A percentile compares a stretch with the other conserved stretches of the same genome.
Evolutionary conservation across 1,284 basidiomycete species (phyloP).

Genomic region (Sutorius eximius): DNA sequence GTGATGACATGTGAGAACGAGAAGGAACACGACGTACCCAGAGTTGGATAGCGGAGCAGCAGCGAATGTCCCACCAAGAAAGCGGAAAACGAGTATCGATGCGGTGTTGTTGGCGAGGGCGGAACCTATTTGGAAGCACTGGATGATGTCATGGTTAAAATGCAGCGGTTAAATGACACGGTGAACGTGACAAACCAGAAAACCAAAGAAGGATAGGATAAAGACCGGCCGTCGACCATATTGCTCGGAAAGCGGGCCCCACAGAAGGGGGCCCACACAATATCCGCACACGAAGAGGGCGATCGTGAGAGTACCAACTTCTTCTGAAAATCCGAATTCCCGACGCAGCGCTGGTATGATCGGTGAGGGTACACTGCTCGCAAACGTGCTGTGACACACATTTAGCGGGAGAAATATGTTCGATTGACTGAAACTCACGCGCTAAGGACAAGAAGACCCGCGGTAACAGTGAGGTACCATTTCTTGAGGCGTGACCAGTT

Average conservation of each 20-base stretch:
- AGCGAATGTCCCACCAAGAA: slow-evolving; percentile 61
- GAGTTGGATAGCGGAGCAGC: slow-evolving; percentile 46
- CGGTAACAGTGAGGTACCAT: slow-evolving; percentile 65
- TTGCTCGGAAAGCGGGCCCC: slow-evolving; percentile 56
- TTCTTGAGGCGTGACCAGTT: slow-evolving; percentile 58
- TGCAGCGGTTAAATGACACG: background rate
- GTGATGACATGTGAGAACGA: background rate
- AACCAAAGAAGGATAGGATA: slow-evolving; percentile 64
- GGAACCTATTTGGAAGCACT: slow-evolving; percentile 64
- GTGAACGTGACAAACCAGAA: slow-evolving; percentile 43
- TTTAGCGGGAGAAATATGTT: slow-evolving; percentile 8
- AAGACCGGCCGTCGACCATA: slow-evolving; percentile 68
- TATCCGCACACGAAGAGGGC: slow-evolving; percentile 59
- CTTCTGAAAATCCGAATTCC: slow-evolving; percentile 56
- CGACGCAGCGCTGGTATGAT: slow-evolving; percentile 46
- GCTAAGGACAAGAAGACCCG: slow-evolving; percentile 66
- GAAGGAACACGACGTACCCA: slow-evolving; percentile 38
- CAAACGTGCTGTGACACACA: slow-evolving; percentile 49
- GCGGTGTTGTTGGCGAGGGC: slow-evolving; percentile 60
- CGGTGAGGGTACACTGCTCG: slow-evolving; percentile 57
- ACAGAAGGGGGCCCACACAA: slow-evolving; percentile 62
- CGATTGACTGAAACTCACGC: slow-evolving; percentile 42
- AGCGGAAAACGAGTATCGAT: slow-evolving; percentile 62
- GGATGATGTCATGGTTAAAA: background rate
- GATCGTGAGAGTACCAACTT: slow-evolving; percentile 50